phyloP scores from a whole-genome alignment of 2,329 filamentous ascomycete genomes.

The Stemphylium lycopersici region DNA sequence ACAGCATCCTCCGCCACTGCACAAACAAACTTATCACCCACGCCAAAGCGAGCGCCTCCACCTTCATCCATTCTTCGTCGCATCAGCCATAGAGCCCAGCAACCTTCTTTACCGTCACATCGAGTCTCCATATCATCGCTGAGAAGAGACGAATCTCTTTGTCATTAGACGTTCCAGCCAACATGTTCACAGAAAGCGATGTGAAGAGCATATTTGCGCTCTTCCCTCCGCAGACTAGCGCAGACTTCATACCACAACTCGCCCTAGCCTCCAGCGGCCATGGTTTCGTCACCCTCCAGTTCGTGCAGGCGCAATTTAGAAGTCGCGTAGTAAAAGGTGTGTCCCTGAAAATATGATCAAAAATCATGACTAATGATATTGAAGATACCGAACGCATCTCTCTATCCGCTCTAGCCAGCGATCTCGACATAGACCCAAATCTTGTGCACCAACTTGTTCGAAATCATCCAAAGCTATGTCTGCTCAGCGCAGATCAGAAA shows the following conservation, averaged over 20 bases:
- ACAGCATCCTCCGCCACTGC: not conserved
- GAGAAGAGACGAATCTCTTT: too few species aligned
- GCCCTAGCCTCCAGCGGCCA: conserved; percentile 30
- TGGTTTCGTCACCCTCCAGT: conserved; percentile 35
- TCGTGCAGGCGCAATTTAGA: conserved; percentile 29
- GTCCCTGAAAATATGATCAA: not conserved
- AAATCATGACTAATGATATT: conserved; percentile 8
- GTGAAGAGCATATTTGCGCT: conserved; percentile 33
- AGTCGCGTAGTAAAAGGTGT: conserved; percentile 24
- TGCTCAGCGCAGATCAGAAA: conserved; percentile 33
- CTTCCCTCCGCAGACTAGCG: conserved; percentile 27
- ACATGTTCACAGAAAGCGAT: conserved; percentile 46
- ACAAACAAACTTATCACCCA: not conserved
- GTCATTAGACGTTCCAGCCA: not conserved
- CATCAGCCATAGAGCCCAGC: not conserved
- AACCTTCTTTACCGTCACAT: not conserved
- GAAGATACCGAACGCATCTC: conserved; percentile 22
- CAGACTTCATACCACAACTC: conserved; percentile 21
- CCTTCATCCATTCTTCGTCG: not conserved
- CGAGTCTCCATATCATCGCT: not conserved
- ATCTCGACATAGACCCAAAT: conserved; percentile 30
- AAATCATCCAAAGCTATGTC: conserved; percentile 19
- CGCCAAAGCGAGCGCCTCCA: not conserved
- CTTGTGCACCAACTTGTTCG: conserved; percentile 29
- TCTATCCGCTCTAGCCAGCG: conserved; percentile 19